Conservation (phyloP, 2,329 filamentous ascomycete species). For the Pseudocercospora pini-densiflorae region DNA sequence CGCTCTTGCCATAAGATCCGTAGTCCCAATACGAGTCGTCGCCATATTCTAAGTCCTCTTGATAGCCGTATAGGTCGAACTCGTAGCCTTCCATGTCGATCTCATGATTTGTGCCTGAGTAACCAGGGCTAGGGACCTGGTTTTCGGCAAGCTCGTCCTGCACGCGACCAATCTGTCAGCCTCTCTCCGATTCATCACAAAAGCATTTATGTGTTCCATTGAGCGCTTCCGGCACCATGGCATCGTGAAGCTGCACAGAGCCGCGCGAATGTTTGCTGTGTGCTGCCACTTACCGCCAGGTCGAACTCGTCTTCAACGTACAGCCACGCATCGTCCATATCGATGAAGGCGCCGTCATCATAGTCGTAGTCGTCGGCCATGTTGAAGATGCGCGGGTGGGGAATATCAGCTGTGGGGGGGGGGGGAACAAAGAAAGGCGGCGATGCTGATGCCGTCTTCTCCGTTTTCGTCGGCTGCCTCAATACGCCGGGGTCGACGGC, state of each 20-base stretch:
- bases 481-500: background rate
- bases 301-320: slow-evolving; percentile 53
- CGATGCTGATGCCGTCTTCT: background rate
- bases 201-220: background rate
- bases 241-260: background rate
- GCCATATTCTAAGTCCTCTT: slow-evolving; percentile 54
- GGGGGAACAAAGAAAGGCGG: slow-evolving; percentile 3
- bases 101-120: slow-evolving; percentile 40
- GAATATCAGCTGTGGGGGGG: background rate
- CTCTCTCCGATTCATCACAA: background rate
- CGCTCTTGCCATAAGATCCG: slow-evolving; percentile 26
- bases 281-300: slow-evolving; percentile 40
- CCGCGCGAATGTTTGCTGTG: slow-evolving; percentile 8
- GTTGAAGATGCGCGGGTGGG: background rate
- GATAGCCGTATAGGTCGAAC: slow-evolving; percentile 56
- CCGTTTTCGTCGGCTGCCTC: background rate
- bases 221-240: background rate
- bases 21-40: slow-evolving; percentile 52
- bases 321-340: slow-evolving; percentile 48
- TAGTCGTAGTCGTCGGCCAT: slow-evolving; percentile 43
- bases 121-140: slow-evolving; percentile 49
- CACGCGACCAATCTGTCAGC: slow-evolving; percentile 3
- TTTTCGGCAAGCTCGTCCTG: slow-evolving; percentile 57
- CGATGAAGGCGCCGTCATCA: slow-evolving; percentile 45
- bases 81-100: slow-evolving; percentile 41